Conservation (phyloP, 495 filamentous ascomycete species). For the Halenospora varia region DNA sequence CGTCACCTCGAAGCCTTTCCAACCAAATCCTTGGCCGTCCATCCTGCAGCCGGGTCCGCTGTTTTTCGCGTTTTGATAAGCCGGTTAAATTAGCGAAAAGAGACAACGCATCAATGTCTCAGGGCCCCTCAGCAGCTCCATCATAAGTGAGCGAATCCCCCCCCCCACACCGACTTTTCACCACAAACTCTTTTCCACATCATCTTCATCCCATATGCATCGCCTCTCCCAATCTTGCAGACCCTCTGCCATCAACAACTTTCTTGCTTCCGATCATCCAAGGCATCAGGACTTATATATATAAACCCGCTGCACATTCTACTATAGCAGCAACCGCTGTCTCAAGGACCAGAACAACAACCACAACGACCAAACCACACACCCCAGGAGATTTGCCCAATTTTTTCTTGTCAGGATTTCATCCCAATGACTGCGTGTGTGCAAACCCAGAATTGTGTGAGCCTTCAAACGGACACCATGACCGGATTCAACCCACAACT, state of each 20-base stretch:
- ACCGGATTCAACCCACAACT: constrained; percentile 18
- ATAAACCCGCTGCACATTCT: background rate
- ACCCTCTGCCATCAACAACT: constrained; percentile 3
- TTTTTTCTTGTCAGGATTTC: constrained; percentile 3
- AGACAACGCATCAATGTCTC: constrained; percentile 25
- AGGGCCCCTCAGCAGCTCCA: constrained; percentile 5
- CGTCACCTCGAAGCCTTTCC: constrained; percentile 1
- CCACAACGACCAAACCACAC: constrained; percentile 2
- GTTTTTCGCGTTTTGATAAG: constrained; percentile 16
- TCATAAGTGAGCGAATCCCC: constrained; percentile 19
- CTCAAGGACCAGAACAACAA: constrained; percentile 1
- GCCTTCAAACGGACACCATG: constrained; percentile 22
- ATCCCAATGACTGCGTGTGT: constrained; percentile 25
- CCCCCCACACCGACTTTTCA: constrained; percentile 9
- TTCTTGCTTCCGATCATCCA: constrained; percentile 13
- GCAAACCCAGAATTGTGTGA: constrained; percentile 21
- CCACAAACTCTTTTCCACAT: constrained; percentile 2
- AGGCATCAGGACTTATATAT: constrained; percentile 4
- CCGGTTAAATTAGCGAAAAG: constrained; percentile 18
- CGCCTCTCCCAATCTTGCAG: constrained; percentile 4
- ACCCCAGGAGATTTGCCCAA: constrained; percentile 5
- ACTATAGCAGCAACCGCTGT: constrained; percentile 9
- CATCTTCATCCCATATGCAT: constrained; percentile 3
- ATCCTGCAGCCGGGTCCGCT: constrained; percentile 14
- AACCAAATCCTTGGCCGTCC: constrained; percentile 13